Evolutionary conservation across 2,329 filamentous ascomycete species (phyloP), one percentile per base, ranked within the genome.

Genomic region (Ustulina deusta): DNA sequence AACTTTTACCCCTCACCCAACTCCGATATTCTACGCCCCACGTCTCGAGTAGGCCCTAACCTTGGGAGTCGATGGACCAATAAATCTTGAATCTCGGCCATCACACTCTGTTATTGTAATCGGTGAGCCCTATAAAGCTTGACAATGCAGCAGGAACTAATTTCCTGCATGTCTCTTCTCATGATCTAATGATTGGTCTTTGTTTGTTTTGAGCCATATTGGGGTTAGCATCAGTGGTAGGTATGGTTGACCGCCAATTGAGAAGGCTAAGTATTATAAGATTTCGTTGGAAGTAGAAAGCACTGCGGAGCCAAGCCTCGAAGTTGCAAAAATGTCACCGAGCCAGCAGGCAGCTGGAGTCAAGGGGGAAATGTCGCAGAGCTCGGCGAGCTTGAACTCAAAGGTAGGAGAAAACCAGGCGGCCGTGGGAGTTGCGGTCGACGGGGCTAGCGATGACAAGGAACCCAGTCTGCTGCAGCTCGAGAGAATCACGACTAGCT

Each of bases 401-500:
- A 42, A 59, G 55, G 56, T 36, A 15, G 66, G 27, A 52, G 54
- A 57, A 44, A 48, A 27, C 10, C 13, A 29, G 44, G 20, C 13
- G 22, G 55, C 29, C 20, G 40, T n/a, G 4, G 32, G 25, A 13
- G 38, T 17, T 34, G 38, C 5, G 1, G 49, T 27, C 3, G 44
- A 29, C 7, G 49, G 29, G 1, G 56, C 55, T 5, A 44, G 46
- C n/a, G 62, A 59, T 22, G 68, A 73, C 27, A 52, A 60, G n/a
- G 73, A 74, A 61, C 48, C 59, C 11, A 65, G 51, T 3, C 46
- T 70, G 63, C 73, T 73, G 51, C 52, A 13, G 34, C 69, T 76
- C 6, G 69, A 74, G 54, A 71, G 68, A 22, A 69, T 72, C 66
- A 71, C 69, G 67, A 68, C 73, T 63, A 32, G 72, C 59, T 73